Base-by-base conservation (phyloP, 306 rosid species). In the Benincasa hispida region DNA sequence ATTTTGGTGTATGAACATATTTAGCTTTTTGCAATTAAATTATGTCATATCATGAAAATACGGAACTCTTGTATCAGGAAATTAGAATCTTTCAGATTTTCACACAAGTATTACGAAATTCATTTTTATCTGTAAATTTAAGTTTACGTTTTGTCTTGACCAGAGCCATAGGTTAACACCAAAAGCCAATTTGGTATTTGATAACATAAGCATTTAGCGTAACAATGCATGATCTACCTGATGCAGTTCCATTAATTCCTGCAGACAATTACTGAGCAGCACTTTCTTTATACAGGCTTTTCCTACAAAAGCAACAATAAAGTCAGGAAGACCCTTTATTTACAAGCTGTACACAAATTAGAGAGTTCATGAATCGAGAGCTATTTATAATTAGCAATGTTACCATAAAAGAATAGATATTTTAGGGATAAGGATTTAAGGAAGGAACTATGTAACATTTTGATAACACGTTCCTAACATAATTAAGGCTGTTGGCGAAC, bases 271-370 rank as follows among this genome's bases (percentile, higher is more conserved):
- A 80, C 99, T 95, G 56, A 95, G 90, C 83, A 95, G 78, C 77
- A 95, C 98, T 80, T 95, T 95, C 91, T 95, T 95, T 84, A 95
- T 95, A 87, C 99, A 95, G 22, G 98, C 98, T 86, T 92, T 95
- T 78, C 93, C 99, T 95, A 86, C 8, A 18, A 60, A 34, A 25
- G 50, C 42, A 79, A 69, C 34, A 72, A 48, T 15, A 9, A 72
- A 42, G 18, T 72, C 4, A 48, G 18, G 17, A 39, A 27, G 59
- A 47, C 37, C 19, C 76, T 47, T 70, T 24, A 12, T 22, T 45
- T 68, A 53, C 57, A 48, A 48, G 76, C 42, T 17, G 35, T 32
- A 62, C 70, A 18, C 45, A 62, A 62, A 30, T 6, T 13, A 62
- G 47, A 32, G 22, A 32, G 3, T 15, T 62, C 39, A 14, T 2